A percentile compares a stretch with the other conserved stretches of the same genome.
These are phyloP conservation scores for Domatiomyces catenatus DNA, from an alignment of 2,329 filamentous ascomycete genomes.

Conservation along the genomic window DNA sequence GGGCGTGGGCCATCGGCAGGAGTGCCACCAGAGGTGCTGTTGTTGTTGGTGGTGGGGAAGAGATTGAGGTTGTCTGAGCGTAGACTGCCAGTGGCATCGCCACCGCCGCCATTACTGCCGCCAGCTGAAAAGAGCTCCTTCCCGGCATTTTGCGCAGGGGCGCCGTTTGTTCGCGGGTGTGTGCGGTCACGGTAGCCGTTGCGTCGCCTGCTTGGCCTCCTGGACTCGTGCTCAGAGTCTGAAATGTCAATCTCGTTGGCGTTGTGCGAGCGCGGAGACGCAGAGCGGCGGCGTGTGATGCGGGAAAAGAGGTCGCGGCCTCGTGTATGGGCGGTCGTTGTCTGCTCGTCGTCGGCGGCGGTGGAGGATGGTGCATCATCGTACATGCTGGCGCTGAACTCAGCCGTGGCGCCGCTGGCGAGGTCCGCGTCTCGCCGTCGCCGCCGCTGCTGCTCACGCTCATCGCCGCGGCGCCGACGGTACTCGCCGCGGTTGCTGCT, in stretches of 20 bases:
- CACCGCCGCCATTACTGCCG: constrained; percentile 16
- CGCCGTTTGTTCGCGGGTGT: constrained; percentile 15
- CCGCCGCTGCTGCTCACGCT: constrained; percentile 36
- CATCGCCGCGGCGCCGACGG: constrained; percentile 43
- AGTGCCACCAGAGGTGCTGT: constrained; percentile 22
- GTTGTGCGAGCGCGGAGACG: constrained; percentile 37
- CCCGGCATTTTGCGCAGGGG: constrained; percentile 23
- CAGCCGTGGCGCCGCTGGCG: constrained; percentile 12
- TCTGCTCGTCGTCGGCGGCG: constrained; percentile 18
- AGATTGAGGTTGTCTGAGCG: constrained; percentile 23
- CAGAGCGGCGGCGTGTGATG: constrained; percentile 39
- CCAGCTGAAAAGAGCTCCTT: constrained; percentile 43
- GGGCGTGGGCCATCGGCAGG: constrained; percentile 25
- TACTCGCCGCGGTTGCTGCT: constrained; percentile 33
- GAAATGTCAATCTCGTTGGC: constrained; percentile 30
- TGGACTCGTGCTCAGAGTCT: constrained; percentile 21
- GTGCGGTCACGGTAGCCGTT: constrained; percentile 30
- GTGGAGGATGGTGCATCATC: constrained; percentile 45
- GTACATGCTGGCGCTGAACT: constrained; percentile 67
- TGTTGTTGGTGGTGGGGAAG: constrained; percentile 27
- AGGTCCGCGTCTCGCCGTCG: constrained; percentile 36
- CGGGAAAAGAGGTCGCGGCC: constrained; percentile 27
- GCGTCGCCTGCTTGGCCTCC: constrained; percentile 22
- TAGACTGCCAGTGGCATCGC: constrained; percentile 27
- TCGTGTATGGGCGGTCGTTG: constrained; percentile 11